Evolutionary conservation across 1,284 basidiomycete species (phyloP), one percentile per base, ranked within the genome.

Genomic region (Inonotus obliquus): DNA sequence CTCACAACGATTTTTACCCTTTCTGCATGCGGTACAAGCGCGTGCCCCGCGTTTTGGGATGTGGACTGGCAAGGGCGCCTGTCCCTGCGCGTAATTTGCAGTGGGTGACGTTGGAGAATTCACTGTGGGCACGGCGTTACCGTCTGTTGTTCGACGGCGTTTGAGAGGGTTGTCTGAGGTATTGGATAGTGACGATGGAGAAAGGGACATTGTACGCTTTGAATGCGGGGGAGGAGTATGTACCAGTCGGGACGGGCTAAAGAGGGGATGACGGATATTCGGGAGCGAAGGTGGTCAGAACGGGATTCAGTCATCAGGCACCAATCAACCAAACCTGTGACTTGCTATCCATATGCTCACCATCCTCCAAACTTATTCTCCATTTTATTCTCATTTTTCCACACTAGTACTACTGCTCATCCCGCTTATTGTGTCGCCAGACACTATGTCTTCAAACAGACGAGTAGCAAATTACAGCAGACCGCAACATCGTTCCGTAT

Each of bases 1-100:
- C 79, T 96, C 94, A 71, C 93, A 96, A 70, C 93, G 81, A 77
- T 95, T 96, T 80, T 96, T 96, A 58, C 93, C 92, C 75, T 89
- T 91, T 69, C 92, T 85, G 75, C 92, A 91, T 68, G 86, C 84
- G 35, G 89, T 91, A 74, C 89, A 91, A 62, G 89, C 89, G 67
- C 87, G 79, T 62, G 89, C 87, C 27, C 89, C 89, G 70, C 89
- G 80, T 79, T 91, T 91, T 49, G 89, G 89, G 67, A 90, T 88
- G 72, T 89, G 85, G 32, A 77, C 71, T 38, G 72, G 4, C 17
- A 44, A 21, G 56, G 69, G 56, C 32, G 68, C 49, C 35, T 66
- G 41, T 35, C 54, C 55, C 25, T 29, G 32, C 3, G 51, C 55
- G 61, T 54, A 27, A 61, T 35, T 41, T 63, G 65, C 11, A 57